These are phyloP conservation scores for Brassica hybrid DNA, from an alignment of 441 rosid species.

Conservation along the genomic window DNA sequence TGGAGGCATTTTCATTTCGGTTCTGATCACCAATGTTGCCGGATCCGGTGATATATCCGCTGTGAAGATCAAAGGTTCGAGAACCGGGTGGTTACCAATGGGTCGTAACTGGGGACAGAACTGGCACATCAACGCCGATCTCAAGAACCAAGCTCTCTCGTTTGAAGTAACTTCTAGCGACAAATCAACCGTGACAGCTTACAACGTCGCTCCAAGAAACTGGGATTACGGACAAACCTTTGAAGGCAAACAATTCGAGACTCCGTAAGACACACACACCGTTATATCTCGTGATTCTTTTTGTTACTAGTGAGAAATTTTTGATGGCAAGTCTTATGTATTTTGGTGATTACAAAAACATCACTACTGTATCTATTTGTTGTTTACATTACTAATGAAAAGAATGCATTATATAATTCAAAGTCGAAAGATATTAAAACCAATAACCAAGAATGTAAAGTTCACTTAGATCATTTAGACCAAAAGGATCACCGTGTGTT, in stretches of 20 bases:
- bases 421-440: no score
- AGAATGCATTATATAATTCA: slow-evolving; percentile 3
- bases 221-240: slow-evolving; percentile 90
- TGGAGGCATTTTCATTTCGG: slow-evolving; percentile 75
- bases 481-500: slow-evolving; percentile 33
- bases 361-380: no score
- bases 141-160: slow-evolving; percentile 84
- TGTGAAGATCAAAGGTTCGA: slow-evolving; percentile 88
- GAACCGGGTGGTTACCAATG: slow-evolving; percentile 97
- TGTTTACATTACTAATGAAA: slow-evolving; percentile 23
- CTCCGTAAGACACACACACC: slow-evolving; percentile 24
- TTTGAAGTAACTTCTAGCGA: slow-evolving; percentile 83
- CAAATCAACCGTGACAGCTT: slow-evolving; percentile 65
- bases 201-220: slow-evolving; percentile 77
- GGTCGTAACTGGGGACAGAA: slow-evolving; percentile 99
- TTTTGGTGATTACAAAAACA: no score
- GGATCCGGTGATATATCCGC: slow-evolving; percentile 83
- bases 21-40: slow-evolving; percentile 79
- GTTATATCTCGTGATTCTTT: slow-evolving; percentile 17
- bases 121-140: slow-evolving; percentile 93
- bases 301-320: neutral
- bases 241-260: slow-evolving; percentile 89
- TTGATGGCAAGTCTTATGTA: no score
- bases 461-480: slow-evolving; percentile 35
- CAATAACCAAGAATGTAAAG: neutral